Evolutionary conservation across 78 protist species (phyloP).

Genomic region (Andalucia godoyi): DNA sequence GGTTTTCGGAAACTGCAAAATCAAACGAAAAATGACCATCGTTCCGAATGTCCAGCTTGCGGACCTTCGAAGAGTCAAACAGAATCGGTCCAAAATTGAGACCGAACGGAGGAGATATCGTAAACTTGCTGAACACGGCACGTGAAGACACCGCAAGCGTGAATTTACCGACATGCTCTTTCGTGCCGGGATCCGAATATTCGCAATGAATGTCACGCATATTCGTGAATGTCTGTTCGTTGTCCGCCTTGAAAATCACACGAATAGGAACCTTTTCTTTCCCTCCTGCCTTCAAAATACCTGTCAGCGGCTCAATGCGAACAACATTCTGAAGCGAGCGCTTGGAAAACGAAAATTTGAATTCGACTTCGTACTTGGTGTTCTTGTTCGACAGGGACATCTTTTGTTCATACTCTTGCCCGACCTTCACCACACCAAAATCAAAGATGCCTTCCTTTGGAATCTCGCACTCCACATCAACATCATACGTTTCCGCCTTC

Average conservation of each 20-base stretch:
- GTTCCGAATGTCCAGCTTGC: constrained; percentile 46
- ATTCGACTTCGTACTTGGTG: constrained; percentile 37
- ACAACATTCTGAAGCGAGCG: background rate
- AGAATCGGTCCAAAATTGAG: constrained; percentile 58
- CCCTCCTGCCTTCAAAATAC: background rate
- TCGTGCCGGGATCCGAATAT: background rate
- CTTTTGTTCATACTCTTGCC: background rate
- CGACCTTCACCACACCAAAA: constrained; percentile 5
- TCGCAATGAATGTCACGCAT: background rate
- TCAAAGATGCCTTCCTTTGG: constrained; percentile 13
- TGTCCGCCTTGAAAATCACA: background rate
- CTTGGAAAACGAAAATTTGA: background rate
- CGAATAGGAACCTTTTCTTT: background rate
- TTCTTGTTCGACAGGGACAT: constrained; percentile 10
- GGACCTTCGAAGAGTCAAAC: background rate
- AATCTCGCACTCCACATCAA: constrained; percentile 8
- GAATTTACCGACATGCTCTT: background rate
- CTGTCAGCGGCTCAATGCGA: constrained; percentile 5
- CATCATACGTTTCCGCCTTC: constrained; percentile 35
- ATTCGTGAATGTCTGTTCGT: constrained; percentile 13
- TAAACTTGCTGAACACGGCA: constrained; percentile 18
- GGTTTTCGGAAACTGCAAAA: too few species aligned
- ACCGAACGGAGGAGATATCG: constrained; percentile 34
- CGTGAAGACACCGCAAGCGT: constrained; percentile 3
- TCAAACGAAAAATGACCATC: constrained; percentile 56